These are phyloP conservation scores for Elongisporangium anandrum DNA, from an alignment of 352 stramenopile species.

Conservation along the genomic window DNA sequence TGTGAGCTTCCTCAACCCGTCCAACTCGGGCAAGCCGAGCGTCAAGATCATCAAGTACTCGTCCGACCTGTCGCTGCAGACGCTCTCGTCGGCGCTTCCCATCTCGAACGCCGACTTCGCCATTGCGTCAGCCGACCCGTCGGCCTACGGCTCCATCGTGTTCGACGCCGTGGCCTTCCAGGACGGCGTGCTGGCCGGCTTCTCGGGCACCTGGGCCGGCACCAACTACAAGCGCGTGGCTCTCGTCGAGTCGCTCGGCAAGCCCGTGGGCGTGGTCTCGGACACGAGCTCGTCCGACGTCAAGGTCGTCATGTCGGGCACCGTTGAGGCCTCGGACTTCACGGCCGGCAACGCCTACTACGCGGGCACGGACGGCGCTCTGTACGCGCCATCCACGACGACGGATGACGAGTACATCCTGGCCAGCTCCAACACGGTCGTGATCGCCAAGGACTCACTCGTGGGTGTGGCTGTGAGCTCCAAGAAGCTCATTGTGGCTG, in stretches of 20 bases:
- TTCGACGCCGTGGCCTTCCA: slow-evolving; percentile 53
- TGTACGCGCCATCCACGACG: slow-evolving; percentile 45
- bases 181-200: slow-evolving; percentile 50
- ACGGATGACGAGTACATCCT: slow-evolving; percentile 58
- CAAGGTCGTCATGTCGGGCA: slow-evolving; percentile 56
- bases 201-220: slow-evolving; percentile 49
- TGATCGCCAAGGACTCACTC: slow-evolving; percentile 73
- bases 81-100: slow-evolving; percentile 50
- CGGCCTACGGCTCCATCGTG: slow-evolving; percentile 43
- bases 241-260: slow-evolving; percentile 64
- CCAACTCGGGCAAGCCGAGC: slow-evolving; percentile 64
- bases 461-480: slow-evolving; percentile 62
- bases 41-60: slow-evolving; percentile 71
- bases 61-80: slow-evolving; percentile 44
- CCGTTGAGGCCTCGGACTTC: slow-evolving; percentile 36
- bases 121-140: slow-evolving; percentile 42
- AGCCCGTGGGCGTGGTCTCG: slow-evolving; percentile 70
- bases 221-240: slow-evolving; percentile 64
- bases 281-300: slow-evolving; percentile 44
- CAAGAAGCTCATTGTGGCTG: slow-evolving; percentile 57
- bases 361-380: slow-evolving; percentile 50
- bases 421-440: slow-evolving; percentile 60
- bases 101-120: slow-evolving; percentile 74
- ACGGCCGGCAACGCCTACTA: slow-evolving; percentile 62
- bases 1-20: slow-evolving; percentile 72